Evolutionary conservation across 768 basidiomycete genomes (phyloP).

Genomic region (Boletus reticuloceps): DNA sequence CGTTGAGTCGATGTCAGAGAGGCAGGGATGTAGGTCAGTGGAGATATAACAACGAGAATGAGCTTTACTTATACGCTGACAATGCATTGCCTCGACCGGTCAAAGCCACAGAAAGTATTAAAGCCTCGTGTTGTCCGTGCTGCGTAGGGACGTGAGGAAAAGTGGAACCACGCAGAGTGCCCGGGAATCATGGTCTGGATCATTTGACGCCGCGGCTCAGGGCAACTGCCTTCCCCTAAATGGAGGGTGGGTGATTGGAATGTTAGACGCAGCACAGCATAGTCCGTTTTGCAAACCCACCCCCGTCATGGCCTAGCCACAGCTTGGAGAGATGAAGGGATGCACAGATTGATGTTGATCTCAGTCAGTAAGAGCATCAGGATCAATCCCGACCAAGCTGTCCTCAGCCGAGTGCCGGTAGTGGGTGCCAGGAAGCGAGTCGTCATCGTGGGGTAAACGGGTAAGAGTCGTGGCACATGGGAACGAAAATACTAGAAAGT

Average conservation of each 20-base stretch:
- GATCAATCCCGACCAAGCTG: conserved; percentile 8
- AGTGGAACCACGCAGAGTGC: conserved; percentile 20
- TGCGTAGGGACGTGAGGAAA: conserved; percentile 30
- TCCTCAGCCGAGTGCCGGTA: not conserved
- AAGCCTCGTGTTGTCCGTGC: conserved; percentile 35
- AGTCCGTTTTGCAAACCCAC: conserved; percentile 14
- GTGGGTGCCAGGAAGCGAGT: not conserved
- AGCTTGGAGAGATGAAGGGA: conserved; percentile 17
- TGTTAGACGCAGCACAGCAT: conserved; percentile 30
- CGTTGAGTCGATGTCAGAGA: conserved; percentile 4
- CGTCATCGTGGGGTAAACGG: conserved; percentile 24
- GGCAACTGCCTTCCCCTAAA: conserved; percentile 32
- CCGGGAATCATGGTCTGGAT: conserved; percentile 34
- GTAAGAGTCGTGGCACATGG: conserved; percentile 1
- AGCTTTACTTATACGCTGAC: conserved; percentile 30
- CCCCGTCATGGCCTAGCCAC: conserved; percentile 17
- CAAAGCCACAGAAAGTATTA: conserved; percentile 26
- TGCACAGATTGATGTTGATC: conserved; percentile 6
- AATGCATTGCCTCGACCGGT: conserved; percentile 29
- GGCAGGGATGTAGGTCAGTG: conserved; percentile 16
- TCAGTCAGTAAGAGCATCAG: not conserved
- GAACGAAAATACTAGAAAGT: conserved; percentile 9
- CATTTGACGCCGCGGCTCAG: conserved; percentile 30
- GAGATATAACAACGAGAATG: conserved; percentile 16
- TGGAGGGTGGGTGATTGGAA: conserved; percentile 27